A percentile compares a stretch with the other conserved stretches of the same genome.
Evolutionary conservation across 1,139 yeast species (phyloP).

Genomic region (Suhomyces guaymorum): DNA sequence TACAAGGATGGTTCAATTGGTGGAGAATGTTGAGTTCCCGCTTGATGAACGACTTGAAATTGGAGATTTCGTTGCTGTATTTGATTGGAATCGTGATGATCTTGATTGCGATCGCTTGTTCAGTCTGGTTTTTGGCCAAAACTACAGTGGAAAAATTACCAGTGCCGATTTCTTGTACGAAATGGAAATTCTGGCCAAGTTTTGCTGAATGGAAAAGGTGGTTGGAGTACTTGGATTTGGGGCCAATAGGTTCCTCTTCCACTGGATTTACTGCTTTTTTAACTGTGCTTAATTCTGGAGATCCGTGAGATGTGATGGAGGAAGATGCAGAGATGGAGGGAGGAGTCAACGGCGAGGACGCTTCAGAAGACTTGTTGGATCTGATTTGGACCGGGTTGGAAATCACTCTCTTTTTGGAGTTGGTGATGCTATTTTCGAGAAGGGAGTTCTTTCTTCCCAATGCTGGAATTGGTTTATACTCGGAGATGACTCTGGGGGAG

Average conservation of each 20-base stretch:
- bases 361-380: slow-evolving; percentile 6
- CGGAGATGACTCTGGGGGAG: slow-evolving; percentile 40
- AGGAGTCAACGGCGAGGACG: slow-evolving; percentile 11
- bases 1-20: slow-evolving; percentile 45
- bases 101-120: slow-evolving; percentile 38
- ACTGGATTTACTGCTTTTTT: not conserved
- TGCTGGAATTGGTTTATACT: slow-evolving; percentile 31
- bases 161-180: slow-evolving; percentile 44
- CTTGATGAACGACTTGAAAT: slow-evolving; percentile 65
- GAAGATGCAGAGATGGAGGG: slow-evolving; percentile 13
- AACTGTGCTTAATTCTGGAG: slow-evolving; percentile 6
- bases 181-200: slow-evolving; percentile 21
- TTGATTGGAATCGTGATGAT: slow-evolving; percentile 39
- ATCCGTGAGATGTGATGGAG: slow-evolving; percentile 14
- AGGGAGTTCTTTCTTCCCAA: slow-evolving; percentile 25
- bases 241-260: slow-evolving; percentile 1
- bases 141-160: slow-evolving; percentile 65
- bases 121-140: slow-evolving; percentile 34
- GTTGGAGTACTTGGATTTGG: slow-evolving; percentile 13
- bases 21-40: slow-evolving; percentile 74
- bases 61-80: slow-evolving; percentile 27
- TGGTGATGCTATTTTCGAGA: slow-evolving; percentile 17
- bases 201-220: slow-evolving; percentile 18
- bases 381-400: slow-evolving; percentile 24
- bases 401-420: slow-evolving; percentile 20